Percentiles rank a stretch among this genome's conserved stretches.
Evolutionary conservation across 1,284 basidiomycete genomes (phyloP).

Genomic region (Rhizoctonia solani): DNA sequence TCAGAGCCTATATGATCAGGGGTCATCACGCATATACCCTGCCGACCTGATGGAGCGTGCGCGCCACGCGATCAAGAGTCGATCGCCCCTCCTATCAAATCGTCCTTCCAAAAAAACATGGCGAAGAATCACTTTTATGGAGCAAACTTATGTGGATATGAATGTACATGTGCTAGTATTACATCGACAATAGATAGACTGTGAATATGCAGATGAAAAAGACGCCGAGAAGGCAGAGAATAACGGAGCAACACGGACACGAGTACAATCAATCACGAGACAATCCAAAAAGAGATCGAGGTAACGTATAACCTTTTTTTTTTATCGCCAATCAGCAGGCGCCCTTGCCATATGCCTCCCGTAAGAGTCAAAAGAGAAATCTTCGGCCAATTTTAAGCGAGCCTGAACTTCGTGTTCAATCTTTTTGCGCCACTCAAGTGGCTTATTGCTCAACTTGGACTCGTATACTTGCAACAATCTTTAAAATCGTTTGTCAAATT

Average conservation of each 20-base stretch:
- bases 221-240: neutral
- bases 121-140: no score
- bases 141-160: neutral
- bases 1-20: neutral
- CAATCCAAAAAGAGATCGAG: neutral
- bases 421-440: slow-evolving; percentile 31
- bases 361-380: slow-evolving; percentile 23
- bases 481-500: neutral
- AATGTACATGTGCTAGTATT: slow-evolving; percentile 1
- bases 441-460: slow-evolving; percentile 8
- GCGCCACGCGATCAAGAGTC: neutral
- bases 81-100: no score
- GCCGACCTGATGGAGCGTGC: neutral
- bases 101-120: no score
- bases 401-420: slow-evolving; percentile 15
- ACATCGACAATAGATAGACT: slow-evolving; percentile 11
- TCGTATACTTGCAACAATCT: slow-evolving; percentile 23
- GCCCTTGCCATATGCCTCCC: slow-evolving; percentile 18
- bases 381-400: slow-evolving; percentile 28
- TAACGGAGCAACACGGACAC: slow-evolving; percentile 3
- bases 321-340: slow-evolving; percentile 22
- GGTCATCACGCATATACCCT: neutral
- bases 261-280: slow-evolving; percentile 2
- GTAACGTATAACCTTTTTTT: neutral
- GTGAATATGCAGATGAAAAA: neutral